Evolutionary conservation across 805 yeast genomes (phyloP), one percentile per base, ranked within the genome.

Genomic region (Pichia nakasei): DNA sequence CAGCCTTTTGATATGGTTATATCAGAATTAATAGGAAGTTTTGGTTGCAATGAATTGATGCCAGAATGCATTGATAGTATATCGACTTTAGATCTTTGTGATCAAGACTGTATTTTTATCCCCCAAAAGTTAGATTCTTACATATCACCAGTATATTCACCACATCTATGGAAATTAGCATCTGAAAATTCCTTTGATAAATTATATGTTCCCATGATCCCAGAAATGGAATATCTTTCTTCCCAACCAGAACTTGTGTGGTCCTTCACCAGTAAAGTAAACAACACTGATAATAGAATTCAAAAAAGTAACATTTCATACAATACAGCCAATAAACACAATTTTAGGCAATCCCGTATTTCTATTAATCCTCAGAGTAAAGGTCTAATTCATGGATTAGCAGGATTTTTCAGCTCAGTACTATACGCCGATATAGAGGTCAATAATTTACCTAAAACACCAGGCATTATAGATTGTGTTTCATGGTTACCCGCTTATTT

Each of bases 31-130:
- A 61, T 89, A 22, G 97, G 97, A 6, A 85, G 95, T 15, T 84
- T 91, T 64, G 97, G 95, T 4, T 91, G 94, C 59, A 91, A 89
- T 60, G 97, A 89, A 58, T 68, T 86, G 17, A 73, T 85, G 9
- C 97, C 97, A 0, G 97, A 89, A 58, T 80, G 93, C 46, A 59
- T 86, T 3, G 66, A 65, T 37, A 63, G 70, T 1, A 54, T 69
- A 17, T 72, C 73, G 41, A 49, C 54, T 39, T 27, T 19, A 18
- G 43, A 47, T 21, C 20, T 47, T 29, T 34, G 44, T 18, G 52
- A 56, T 52, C 47, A 72, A 52, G 70, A 75, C 60, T 82, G 85
- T 3, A 60, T 77, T 19, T 79, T 75, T 62, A 81, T 83, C 32
- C 91, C 91, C 12, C 64, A 69, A 42, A 65, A 70, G 6, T 79